Evolutionary conservation across 495 filamentous ascomycete species (phyloP), one percentile per base, ranked within the genome.

Genomic region (Penicillium bovifimosum): DNA sequence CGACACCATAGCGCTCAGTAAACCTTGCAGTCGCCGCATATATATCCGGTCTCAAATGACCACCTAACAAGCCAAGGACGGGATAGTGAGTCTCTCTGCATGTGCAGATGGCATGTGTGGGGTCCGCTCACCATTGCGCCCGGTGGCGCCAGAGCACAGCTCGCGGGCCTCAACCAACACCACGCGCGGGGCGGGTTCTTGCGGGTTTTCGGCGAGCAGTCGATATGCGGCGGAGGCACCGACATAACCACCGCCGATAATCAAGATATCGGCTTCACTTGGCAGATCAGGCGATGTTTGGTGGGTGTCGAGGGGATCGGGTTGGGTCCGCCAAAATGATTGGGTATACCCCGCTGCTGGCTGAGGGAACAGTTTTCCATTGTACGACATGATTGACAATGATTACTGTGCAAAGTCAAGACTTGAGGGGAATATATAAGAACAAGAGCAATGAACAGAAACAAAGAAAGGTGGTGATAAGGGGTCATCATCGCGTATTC

Each of bases 231-330:
- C 65, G 1, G 76, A 73, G 0, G 82, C 75, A 9, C 86, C 86
- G 3, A 82, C 81, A 51, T 87, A 88, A 6, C 86, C 87, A 47
- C 80, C 83, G 8, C 87, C 86, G 33, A 90, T 80, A 24, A 90
- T 82, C n/a, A 88, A 69, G 7, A 79, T 77, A 40, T 87, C 82
- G 29, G 73, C 78, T 7, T 68, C 62, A 0, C 49, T 26, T 14
- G 79, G 84, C 10, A 86, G 72, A 5, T 68, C 62, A n/a, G 61
- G 49, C 6, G 69, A 69, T 28, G 70, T 76, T 41, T 77, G 77
- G 47, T 78, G 58, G 47, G 78, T 73, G 43, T 84, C 75, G n/a
- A 88, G 67, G 10, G 69, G 60, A 42, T 82, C 74, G 8, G 75
- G 77, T 11, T 67, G 50, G 4, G 61, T 65, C 65, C 88, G 84